Evolutionary conservation across 2,329 filamentous ascomycete genomes (phyloP), one percentile per base, ranked within the genome.

Genomic region (Boeremia lycopersici): DNA sequence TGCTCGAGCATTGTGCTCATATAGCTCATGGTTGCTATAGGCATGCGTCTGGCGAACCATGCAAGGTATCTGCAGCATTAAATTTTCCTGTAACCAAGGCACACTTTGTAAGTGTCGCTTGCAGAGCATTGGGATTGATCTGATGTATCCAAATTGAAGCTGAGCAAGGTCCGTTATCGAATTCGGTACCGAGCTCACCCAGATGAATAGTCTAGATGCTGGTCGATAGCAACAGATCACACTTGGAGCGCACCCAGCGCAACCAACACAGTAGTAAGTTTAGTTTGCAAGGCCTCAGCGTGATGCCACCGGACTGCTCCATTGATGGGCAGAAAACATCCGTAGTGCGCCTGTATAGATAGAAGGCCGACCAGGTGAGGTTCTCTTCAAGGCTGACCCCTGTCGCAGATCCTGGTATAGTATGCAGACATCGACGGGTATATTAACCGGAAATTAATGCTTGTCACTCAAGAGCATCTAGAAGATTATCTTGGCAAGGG

Each of bases 381-480:
- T 56, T 39, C 38, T 13, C 13, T 51, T 57, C 61, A 58, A 64
- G 56, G 57, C 41, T 54, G 50, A 55, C 54, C 69, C 68, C 60
- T 69, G 69, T 64, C 59, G 67, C 55, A 64, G 69, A 73, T 72
- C 69, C 72, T 61, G 55, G 70, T 70, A 64, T 49, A 62, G 63
- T 47, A 62, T 64, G 65, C 62, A 66, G 59, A 66, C 64, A 73
- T 72, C 69, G 71, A 69, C 62, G 59, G 61, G 56, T 68, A 73
- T 63, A 73, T 75, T 75, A 50, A 41, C 52, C 46, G 42, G 41
- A 55, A 12, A 55, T 74, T 74, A 74, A 74, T 70, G 71, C 71
- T 72, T 75, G 70, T 73, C 68, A 62, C 41, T 67, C 53, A 56
- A 64, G 45, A 47, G 41, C 35, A 30, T 55, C 35, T 42, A 55